Evolutionary conservation across 352 stramenopile genomes (phyloP), one percentile per base, ranked within the genome.

Genomic region (Phytophthora hybrid): DNA sequence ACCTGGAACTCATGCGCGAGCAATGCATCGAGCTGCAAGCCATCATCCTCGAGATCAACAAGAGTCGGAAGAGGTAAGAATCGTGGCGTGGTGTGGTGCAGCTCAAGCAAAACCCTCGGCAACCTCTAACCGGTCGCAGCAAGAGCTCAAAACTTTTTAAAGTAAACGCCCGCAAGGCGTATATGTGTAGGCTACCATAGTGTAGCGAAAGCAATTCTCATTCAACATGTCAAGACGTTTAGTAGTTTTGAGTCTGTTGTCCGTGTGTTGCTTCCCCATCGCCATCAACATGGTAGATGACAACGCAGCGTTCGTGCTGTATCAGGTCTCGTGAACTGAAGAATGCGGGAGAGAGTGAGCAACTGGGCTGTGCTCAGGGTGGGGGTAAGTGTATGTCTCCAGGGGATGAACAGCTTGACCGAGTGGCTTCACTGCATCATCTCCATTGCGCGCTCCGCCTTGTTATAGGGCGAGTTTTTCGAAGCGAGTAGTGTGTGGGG

Each of bases 31-130:
- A 96, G 66, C 66, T 96, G 57, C 89, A 96, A 59, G 83, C 89
- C 58, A 96, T 96, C 73, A 96, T 96, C 62, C 82, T 96, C 51
- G 89, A 96, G 83, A 96, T 96, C 77, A 94, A 96, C 86, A 93
- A 93, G 78, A 94, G 89, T 69, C 85, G 89, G 58, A 95, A 95
- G 82, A 84, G 89, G 76, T 95, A 89, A 71, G 64, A 21, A 19
- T 21, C 44, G 44, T 23, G 44, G n/a, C 19, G 34, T 66, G 52
- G 53, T 39, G 21, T 75, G 57, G 55, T 76, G 60, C 59, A 55
- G 61, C 68, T 66, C 46, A 44, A 52, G 44, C 44, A 46, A 46
- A 21, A 51, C 52, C 49, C 54, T 72, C 16, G 66, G 49, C 21
- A 53, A 23, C 57, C 34, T 29, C 39, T 46, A 34, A 13, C 47